Evolutionary conservation across 345 rosid genomes (phyloP), one percentile per base, ranked within the genome.

Genomic region (Linum usitatissimum): DNA sequence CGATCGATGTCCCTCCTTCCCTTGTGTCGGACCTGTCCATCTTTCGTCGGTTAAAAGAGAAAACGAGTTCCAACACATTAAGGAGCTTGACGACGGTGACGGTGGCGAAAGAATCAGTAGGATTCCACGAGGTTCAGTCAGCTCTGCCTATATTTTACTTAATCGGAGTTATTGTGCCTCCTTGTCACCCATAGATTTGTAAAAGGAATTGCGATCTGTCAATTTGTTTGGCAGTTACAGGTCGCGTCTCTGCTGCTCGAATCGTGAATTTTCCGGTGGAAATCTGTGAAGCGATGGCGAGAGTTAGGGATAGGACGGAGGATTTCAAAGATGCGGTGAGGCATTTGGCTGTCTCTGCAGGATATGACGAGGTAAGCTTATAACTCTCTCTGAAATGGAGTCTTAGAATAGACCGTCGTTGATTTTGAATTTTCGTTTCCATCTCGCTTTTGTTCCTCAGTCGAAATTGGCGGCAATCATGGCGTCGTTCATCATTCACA

Each of bases 401-500:
- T 45, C 51, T 45, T 12, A 15, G 51, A 45, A 45, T 45, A 10
- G 10, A 45, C 15, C 0, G 15, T 45, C 51, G 51, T 7, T 15
- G 17, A 10, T 45, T 45, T 4, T 45, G 51, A 45, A 6, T 45
- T 45, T 45, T 45, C 51, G 4, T 10, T 42, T 15, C 4, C 51
- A 2, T 45, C 4, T 7, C 17, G 7, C 15, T 45, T 10, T 10
- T 45, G 15, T 45, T 45, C 51, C 51, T 40, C 64, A 88, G 96
- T 70, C 94, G 57, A 91, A 84, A 81, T 68, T 91, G 69, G 88
- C 90, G 2, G 77, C 85, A 7, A 73, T 80, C 54, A 80, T 88
- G 96, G 96, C 96, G 19, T 81, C 94, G 66, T 91, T 86, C 65
- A 91, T 88, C 39, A 83, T 91, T 67, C 94, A 83, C 74, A 88